Evolutionary conservation across 352 stramenopile species (phyloP).

Genomic region (Phytophthora melonis): DNA sequence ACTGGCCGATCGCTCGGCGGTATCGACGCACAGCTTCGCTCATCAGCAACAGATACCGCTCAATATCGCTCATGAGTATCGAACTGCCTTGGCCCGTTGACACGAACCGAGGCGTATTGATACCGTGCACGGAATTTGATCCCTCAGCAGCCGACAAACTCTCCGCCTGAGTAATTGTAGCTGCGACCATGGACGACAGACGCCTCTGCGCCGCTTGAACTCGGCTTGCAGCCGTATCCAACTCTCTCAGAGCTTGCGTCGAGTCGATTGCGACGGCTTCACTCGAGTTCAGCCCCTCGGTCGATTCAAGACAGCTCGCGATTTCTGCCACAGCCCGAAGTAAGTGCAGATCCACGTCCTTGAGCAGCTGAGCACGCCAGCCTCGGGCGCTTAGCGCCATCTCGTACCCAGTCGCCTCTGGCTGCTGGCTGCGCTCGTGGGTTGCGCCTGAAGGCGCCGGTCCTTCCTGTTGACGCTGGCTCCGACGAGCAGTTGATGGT

Average conservation of each 20-base stretch:
- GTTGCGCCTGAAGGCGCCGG: not conserved
- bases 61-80: not conserved
- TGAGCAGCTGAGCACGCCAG: not conserved
- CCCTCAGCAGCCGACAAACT: not conserved
- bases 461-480: not conserved
- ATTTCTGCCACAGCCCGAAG: not conserved
- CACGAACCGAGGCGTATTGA: not conserved
- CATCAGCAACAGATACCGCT: not conserved
- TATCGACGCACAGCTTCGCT: not conserved
- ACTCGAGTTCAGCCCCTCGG: not conserved
- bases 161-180: not conserved
- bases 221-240: not conserved
- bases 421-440: not conserved
- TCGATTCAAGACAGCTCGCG: not conserved
- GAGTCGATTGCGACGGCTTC: not conserved
- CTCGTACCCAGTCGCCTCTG: not conserved
- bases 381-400: not conserved
- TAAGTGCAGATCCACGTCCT: not conserved
- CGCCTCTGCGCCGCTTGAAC: not conserved
- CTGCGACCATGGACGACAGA: not conserved
- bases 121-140: not conserved
- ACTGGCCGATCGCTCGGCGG: not conserved
- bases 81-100: not conserved
- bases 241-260: not conserved
- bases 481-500: not conserved